Conservation (phyloP, 148 eudicot species). For the Spergularia marina region DNA sequence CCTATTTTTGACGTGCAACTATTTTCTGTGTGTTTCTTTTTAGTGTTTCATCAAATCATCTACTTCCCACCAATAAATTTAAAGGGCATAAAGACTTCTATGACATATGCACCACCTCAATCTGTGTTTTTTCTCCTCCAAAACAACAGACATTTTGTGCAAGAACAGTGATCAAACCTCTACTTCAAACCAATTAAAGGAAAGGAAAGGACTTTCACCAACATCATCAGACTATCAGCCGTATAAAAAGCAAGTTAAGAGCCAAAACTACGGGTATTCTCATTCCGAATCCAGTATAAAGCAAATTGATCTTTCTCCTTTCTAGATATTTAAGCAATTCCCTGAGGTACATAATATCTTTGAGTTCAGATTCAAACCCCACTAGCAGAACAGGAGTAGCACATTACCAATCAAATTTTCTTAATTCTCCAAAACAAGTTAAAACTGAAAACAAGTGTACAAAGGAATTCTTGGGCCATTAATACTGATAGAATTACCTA, state of each 20-base stretch:
- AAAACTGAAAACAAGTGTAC: neutral
- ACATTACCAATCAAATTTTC: neutral
- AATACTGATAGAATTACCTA: neutral
- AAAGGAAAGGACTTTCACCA: no score
- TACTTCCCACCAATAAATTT: no score
- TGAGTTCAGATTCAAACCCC: neutral
- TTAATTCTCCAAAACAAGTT: neutral
- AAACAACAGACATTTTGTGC: no score
- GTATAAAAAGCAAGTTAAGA: neutral
- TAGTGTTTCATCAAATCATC: no score
- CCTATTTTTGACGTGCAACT: no score
- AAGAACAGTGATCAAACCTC: no score
- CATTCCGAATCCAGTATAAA: neutral
- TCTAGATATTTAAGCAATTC: neutral
- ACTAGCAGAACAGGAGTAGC: neutral
- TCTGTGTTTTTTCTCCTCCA: neutral
- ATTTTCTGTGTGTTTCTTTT: no score
- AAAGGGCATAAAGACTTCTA: neutral
- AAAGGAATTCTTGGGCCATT: neutral
- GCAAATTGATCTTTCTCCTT: neutral
- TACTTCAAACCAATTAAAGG: no score
- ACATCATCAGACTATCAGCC: neutral
- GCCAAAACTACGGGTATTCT: neutral
- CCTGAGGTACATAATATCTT: neutral
- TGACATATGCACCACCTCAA: neutral